Percentiles rank a stretch among this genome's conserved stretches.
These are phyloP conservation scores for Geoglossum cookeanum DNA, from an alignment of 2,329 filamentous ascomycete genomes.

Conservation along the genomic window DNA sequence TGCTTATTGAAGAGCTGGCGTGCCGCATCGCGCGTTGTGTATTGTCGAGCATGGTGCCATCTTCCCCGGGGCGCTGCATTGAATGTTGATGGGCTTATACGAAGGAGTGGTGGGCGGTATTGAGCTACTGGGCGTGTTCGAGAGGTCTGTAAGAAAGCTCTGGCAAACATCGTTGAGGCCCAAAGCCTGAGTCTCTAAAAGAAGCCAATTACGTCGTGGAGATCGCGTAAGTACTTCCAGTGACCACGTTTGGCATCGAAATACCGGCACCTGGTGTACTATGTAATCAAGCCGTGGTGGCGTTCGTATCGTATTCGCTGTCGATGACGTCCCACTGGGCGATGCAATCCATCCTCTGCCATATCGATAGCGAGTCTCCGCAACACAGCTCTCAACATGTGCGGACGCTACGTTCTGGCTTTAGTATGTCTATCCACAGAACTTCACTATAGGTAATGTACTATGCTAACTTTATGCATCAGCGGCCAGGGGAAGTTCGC, in stretches of 20 bases:
- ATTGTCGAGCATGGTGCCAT: not conserved
- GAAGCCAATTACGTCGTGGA: not conserved
- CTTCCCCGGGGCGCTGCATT: not conserved
- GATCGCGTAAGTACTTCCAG: not conserved
- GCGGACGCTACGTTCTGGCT: constrained; percentile 45
- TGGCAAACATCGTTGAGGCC: not conserved
- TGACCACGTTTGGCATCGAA: not conserved
- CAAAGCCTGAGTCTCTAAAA: not conserved
- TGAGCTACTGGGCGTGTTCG: not conserved
- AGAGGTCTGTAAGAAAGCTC: not conserved
- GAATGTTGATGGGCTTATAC: not conserved
- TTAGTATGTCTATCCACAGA: constrained; percentile 28
- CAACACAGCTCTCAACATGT: constrained; percentile 28
- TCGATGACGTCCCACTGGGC: not conserved
- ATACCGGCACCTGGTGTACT: not conserved
- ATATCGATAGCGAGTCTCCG: not conserved
- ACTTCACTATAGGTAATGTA: constrained; percentile 5
- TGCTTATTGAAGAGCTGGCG: constrained; percentile 8
- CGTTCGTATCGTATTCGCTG: too few relatives aligned
- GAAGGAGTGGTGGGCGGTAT: not conserved
- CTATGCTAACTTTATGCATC: constrained; percentile 6
- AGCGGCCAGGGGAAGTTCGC: constrained; percentile 63
- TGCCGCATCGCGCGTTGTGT: constrained; percentile 7
- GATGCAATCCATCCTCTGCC: not conserved
- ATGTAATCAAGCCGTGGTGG: not conserved